Evolutionary conservation across 176 grass and related monocot genomes (phyloP).

Genomic region (Eragrostis nindensis): DNA sequence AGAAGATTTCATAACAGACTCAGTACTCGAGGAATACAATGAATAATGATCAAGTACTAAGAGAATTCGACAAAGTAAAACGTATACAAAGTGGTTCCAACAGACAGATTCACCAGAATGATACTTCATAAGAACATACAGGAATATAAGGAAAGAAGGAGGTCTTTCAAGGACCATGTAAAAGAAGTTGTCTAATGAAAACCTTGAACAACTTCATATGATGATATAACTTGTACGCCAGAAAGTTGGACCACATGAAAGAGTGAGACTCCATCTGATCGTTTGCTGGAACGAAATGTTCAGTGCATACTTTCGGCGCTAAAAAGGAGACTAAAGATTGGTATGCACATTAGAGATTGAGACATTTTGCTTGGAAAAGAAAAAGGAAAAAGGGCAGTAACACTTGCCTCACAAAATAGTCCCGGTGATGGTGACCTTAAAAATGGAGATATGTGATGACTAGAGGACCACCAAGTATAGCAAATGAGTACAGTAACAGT

Average conservation of each 20-base stretch:
- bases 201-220: too few relatives aligned
- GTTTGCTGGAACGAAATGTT: neutral
- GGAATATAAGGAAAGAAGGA: too few relatives aligned
- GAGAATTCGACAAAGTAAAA: neutral
- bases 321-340: neutral
- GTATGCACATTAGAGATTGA: neutral
- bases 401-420: neutral
- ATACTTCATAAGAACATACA: neutral
- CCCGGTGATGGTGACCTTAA: neutral
- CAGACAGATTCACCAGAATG: neutral
- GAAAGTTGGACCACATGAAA: neutral
- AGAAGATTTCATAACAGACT: too few relatives aligned
- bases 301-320: neutral
- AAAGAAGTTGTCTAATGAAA: too few relatives aligned
- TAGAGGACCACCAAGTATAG: too few relatives aligned
- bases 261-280: neutral
- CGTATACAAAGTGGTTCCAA: neutral
- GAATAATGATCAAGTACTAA: too few relatives aligned
- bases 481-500: neutral
- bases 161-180: neutral
- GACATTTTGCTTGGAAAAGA: neutral
- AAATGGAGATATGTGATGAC: neutral
- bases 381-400: neutral
- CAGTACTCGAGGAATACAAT: too few relatives aligned
- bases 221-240: neutral